Base-by-base conservation (phyloP, 2,329 filamentous ascomycete genomes). In the Rutstroemia sp. region DNA sequence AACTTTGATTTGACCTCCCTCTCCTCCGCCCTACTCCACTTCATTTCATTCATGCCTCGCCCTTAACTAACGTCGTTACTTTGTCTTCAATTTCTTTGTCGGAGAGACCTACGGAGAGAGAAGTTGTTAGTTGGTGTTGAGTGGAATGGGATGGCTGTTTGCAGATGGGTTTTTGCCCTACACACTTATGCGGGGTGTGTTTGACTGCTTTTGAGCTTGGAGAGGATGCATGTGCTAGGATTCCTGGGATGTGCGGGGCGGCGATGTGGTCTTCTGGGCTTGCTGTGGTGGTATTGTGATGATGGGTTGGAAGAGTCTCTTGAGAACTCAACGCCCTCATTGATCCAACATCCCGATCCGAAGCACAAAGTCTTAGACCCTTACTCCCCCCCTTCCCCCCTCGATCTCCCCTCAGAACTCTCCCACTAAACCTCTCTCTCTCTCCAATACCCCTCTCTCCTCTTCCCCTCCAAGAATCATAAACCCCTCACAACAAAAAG, bases 51-150 rank as follows among this genome's bases (percentile, higher is more conserved):
- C 41, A 44, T 14, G 25, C 3, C 7, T 50, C 39, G 12, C 49
- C 45, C 37, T 59, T 54, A n/a, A 58, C 58, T 38, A 58, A 49
- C 7, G 39, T 44, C 50, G 58, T 51, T 23, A 59, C 59, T 48
- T 54, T 56, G n/a, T 53, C 52, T 42, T 59, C 54, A 61, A 90
- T 88, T 65, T 84, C 79, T 71, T 87, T 81, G 70, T 87, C 84
- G 65, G 85, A 80, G 66, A 89, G 72, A 60, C 83, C 84, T 86
- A 23, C 4, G 5, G 23, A 25, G 18, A 25, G 0, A 16, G 8
- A 14, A 10, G 3, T 55, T 55, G 42, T 34, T 14, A 50, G 38
- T 42, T 19, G 8, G n/a, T 21, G n/a, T 7, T 2, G 14, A 4
- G 9, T 2, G n/a, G 14, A 27, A 12, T n/a, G 21, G 6, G 16